These are phyloP conservation scores for Oryza punctata DNA, from an alignment of 176 grass and related monocot species.

Conservation along the genomic window DNA sequence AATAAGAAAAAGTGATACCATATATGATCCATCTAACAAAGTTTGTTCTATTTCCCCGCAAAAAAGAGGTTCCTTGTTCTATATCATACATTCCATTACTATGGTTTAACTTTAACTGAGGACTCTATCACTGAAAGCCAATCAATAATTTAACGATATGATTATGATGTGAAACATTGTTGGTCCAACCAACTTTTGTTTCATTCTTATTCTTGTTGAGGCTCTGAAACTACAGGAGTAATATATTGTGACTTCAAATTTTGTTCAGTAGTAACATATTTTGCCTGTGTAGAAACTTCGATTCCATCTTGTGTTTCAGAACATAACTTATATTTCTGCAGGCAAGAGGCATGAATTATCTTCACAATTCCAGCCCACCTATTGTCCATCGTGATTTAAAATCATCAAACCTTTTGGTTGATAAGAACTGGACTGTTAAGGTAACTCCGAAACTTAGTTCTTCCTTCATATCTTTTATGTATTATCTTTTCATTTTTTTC, in stretches of 20 bases:
- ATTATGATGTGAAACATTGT: conserved; percentile 11
- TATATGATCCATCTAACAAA: not conserved
- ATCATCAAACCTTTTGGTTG: conserved; percentile 92
- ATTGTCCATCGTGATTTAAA: conserved; percentile 95
- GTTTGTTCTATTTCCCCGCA: conserved; percentile 8
- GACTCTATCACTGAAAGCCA: not conserved
- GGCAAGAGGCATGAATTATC: conserved; percentile 98
- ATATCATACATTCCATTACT: not conserved
- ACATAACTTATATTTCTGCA: conserved; percentile 27
- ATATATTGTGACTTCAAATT: not conserved
- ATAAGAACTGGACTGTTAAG: conserved; percentile 98
- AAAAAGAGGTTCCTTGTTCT: not conserved
- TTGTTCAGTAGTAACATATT: not conserved
- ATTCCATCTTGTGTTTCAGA: conserved; percentile 8
- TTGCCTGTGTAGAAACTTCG: conserved; percentile 10
- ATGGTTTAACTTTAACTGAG: not conserved
- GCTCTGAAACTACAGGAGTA: not conserved
- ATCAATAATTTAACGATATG: conserved; percentile 8
- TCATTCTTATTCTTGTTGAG: not conserved
- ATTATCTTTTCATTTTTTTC: conserved; percentile 34
- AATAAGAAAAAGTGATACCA: conserved; percentile 13
- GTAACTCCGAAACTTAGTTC: conserved; percentile 32
- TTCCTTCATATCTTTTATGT: not conserved
- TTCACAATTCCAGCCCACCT: conserved; percentile 74
- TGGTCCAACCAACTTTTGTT: not conserved